phyloP scores from a whole-genome alignment of 2,329 filamentous ascomycete species.

The Akanthomyces lecanii region DNA sequence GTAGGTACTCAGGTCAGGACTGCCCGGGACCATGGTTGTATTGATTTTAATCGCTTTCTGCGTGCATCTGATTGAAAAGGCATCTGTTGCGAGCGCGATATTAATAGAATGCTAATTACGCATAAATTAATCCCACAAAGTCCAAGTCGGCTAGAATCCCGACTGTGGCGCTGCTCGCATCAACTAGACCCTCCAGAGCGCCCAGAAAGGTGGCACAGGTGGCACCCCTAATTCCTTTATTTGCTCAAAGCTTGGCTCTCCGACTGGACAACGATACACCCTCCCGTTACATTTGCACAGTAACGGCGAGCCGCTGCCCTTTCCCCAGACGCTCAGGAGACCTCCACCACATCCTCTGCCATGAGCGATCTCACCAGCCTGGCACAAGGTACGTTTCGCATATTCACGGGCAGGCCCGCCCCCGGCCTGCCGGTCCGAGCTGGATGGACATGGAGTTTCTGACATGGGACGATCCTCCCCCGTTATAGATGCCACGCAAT shows the following conservation, averaged over 20 bases:
- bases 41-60: no score
- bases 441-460: neutral
- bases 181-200: neutral
- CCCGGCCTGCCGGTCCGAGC: neutral
- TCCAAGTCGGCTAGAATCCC: neutral
- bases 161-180: slow-evolving; percentile 1
- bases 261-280: neutral
- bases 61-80: no score
- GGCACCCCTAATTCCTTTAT: slow-evolving; percentile 15
- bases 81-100: no score
- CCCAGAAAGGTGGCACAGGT: slow-evolving; percentile 2
- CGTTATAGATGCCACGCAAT: slow-evolving; percentile 34
- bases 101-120: no score
- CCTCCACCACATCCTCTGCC: neutral
- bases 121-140: no score
- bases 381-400: slow-evolving; percentile 11
- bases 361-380: slow-evolving; percentile 10
- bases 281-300: slow-evolving; percentile 2
- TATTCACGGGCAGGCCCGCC: neutral
- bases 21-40: no score
- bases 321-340: neutral
- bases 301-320: neutral
- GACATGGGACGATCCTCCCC: neutral
- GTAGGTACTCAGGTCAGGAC: no score
- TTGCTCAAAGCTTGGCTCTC: slow-evolving; percentile 6